phyloP scores from a whole-genome alignment of 2,329 filamentous ascomycete genomes.

The Chaetomium strumarium region DNA sequence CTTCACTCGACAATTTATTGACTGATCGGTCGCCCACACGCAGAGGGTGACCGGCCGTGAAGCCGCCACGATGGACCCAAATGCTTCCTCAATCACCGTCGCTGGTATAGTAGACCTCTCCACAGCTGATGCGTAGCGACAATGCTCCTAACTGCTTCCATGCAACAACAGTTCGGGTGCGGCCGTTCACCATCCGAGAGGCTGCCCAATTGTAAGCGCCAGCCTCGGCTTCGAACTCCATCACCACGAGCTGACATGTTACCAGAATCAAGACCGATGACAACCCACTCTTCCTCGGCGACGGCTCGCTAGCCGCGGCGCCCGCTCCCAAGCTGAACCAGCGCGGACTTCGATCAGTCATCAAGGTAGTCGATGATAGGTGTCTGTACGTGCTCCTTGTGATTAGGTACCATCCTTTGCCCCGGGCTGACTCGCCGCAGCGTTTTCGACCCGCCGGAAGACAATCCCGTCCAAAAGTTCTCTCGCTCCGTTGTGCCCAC shows the following conservation, averaged over 20 bases:
- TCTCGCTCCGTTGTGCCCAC: conserved; percentile 70
- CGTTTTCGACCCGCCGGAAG: conserved; percentile 94
- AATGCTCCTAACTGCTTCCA: conserved; percentile 21
- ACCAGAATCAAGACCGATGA: conserved; percentile 65
- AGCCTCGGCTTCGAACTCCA: not conserved
- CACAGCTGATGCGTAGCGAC: not conserved
- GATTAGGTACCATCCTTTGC: not conserved
- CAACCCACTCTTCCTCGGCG: conserved; percentile 86
- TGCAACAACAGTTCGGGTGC: conserved; percentile 53
- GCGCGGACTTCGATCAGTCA: conserved; percentile 82
- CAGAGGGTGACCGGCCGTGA: conserved; percentile 11
- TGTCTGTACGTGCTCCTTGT: conserved; percentile 65
- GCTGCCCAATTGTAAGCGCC: conserved; percentile 72
- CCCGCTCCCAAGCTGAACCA: conserved; percentile 79
- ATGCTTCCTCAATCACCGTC: conserved; percentile 54
- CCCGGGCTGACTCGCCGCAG: conserved; percentile 42
- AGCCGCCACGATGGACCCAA: conserved; percentile 33
- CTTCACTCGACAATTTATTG: not conserved
- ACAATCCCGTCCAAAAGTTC: conserved; percentile 85
- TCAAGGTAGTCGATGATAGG: conserved; percentile 94
- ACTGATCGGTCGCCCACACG: not conserved
- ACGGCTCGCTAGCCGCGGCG: conserved; percentile 84
- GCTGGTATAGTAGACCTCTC: conserved; percentile 37
- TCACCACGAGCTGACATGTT: conserved; percentile 1
- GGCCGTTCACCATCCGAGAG: conserved; percentile 79